Percentiles rank a stretch among this genome's conserved stretches.
Evolutionary conservation across 257 asterid genomes (phyloP).

Genomic region (Solanum piurae): DNA sequence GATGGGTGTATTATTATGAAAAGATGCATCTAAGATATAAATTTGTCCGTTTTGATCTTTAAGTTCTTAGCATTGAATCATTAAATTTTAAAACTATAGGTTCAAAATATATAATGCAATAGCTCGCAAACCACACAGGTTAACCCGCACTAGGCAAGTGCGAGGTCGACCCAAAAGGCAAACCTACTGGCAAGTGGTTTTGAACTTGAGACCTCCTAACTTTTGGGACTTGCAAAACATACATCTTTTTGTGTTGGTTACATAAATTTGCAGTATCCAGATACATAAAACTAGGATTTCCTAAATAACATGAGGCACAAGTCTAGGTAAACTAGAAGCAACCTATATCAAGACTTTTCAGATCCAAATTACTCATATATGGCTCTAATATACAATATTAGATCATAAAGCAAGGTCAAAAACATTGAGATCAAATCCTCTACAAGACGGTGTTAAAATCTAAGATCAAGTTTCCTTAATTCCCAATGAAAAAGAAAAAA

Average conservation of each 20-base stretch:
- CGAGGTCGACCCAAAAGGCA: too few relatives aligned
- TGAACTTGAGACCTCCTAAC: too few relatives aligned
- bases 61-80: too few relatives aligned
- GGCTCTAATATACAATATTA: not conserved
- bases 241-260: not conserved
- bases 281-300: not conserved
- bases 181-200: too few relatives aligned
- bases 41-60: too few relatives aligned
- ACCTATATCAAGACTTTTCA: not conserved
- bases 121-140: too few relatives aligned
- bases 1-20: too few relatives aligned
- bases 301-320: not conserved
- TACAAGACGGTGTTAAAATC: not conserved
- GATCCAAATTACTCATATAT: not conserved
- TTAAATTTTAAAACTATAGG: too few relatives aligned
- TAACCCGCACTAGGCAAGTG: too few relatives aligned
- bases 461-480: not conserved
- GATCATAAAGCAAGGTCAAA: not conserved
- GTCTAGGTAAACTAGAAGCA: not conserved
- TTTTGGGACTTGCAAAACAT: not conserved
- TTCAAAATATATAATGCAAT: too few relatives aligned
- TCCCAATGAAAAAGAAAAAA: not conserved
- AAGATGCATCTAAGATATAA: too few relatives aligned
- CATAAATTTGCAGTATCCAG: not conserved
- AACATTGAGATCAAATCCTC: not conserved